Base-by-base conservation (phyloP, 2,329 filamentous ascomycete genomes). In the Chrysoporthe cubensis region DNA sequence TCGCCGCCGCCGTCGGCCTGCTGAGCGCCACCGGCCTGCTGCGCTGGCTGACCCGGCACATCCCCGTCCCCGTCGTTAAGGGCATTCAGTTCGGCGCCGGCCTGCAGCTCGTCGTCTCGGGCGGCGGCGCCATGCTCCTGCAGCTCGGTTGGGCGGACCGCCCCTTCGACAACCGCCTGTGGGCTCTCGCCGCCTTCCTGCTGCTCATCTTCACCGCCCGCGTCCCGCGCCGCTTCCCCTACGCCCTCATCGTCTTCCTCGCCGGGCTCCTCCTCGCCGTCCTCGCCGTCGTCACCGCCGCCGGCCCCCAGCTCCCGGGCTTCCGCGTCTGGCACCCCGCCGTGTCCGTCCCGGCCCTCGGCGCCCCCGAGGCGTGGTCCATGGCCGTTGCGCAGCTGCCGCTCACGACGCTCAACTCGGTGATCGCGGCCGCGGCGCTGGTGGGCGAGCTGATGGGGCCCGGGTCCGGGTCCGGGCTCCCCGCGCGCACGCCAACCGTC, bases 1-100 rank as follows among this genome's bases (percentile, higher is more conserved):
- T 97, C 44, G 89, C 90, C 1, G 81, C 81, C 7, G 86, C 90
- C 32, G 90, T 97, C 9, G 84, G 95, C 9, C 7, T 96, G 0
- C 88, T 97, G 76, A 94, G 91, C 74, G 76, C 89, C 4, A 96
- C 93, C 0, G 93, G 95, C 0, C 80, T 96, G n/a, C 82, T 97
- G 43, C 85, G 84, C 67, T 91, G 89, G 84, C 89, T 93, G 63
- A 90, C 91, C 9, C 80, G 83, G n/a, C 83, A 89, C 16, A 91
- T 96, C 9, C 95, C 95, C 0, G 87, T 94, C 16, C 92, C 94
- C 0, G 91, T 98, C 0, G 90, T 98, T 64, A 97, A 97, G 76
- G 95, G 95, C 42, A 97, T 98, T 72, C 96, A 98, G 79, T 88
- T 97, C 60, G 95, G 95, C 48, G 95, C 95, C 4, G 95, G 95